phyloP scores from a whole-genome alignment of 306 rosid genomes.

The Fragaria nilgerrensis region DNA sequence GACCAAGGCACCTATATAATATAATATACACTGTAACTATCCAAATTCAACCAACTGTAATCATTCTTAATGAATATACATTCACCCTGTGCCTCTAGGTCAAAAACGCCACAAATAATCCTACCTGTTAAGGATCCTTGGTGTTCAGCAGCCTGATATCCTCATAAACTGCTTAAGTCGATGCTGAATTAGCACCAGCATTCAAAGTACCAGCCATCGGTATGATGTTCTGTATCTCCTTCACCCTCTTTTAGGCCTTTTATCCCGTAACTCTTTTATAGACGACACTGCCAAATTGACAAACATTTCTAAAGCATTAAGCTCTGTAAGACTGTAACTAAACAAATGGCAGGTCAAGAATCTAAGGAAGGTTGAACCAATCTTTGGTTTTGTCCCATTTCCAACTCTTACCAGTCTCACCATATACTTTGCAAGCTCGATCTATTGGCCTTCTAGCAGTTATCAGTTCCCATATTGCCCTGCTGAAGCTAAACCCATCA shows the following conservation, averaged over 20 bases:
- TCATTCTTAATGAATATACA: not conserved
- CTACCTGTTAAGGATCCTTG: slow-evolving; percentile 29
- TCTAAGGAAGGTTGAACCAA: slow-evolving; percentile 25
- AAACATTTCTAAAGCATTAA: slow-evolving; percentile 47
- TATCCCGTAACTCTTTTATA: slow-evolving; percentile 45
- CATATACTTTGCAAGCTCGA: slow-evolving; percentile 44
- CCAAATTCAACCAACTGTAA: not conserved
- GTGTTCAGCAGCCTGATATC: not conserved
- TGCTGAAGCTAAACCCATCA: slow-evolving; percentile 27
- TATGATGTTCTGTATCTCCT: slow-evolving; percentile 41
- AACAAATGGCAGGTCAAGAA: slow-evolving; percentile 45
- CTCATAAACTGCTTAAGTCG: slow-evolving; percentile 39
- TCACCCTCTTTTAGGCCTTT: slow-evolving; percentile 43
- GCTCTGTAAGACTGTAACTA: slow-evolving; percentile 22
- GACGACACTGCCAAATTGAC: slow-evolving; percentile 58
- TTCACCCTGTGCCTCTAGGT: not conserved
- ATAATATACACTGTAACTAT: not conserved
- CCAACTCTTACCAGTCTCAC: slow-evolving; percentile 52
- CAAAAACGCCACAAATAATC: slow-evolving; percentile 36
- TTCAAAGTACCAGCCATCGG: slow-evolving; percentile 37
- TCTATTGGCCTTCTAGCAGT: slow-evolving; percentile 70
- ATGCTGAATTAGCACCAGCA: slow-evolving; percentile 43
- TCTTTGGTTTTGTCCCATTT: slow-evolving; percentile 20
- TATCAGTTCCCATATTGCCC: slow-evolving; percentile 36
- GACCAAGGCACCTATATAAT: too few species aligned